Base-by-base conservation (phyloP, 2,329 filamentous ascomycete genomes). In the Hymenoscyphus occultus region DNA sequence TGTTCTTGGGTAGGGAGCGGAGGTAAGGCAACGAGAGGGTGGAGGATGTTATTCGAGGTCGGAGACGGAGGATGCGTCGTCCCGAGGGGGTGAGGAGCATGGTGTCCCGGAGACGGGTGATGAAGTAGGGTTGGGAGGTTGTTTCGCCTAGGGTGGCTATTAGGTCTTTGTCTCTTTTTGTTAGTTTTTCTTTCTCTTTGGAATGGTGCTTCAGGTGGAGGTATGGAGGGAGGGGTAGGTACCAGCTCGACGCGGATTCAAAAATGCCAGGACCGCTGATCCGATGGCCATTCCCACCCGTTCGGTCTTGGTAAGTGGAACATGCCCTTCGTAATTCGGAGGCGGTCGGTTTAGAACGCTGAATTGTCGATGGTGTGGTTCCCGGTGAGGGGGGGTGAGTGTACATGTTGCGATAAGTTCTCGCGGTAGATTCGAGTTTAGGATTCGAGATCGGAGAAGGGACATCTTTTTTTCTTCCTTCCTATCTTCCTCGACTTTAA, bases 141-240 rank as follows among this genome's bases (percentile, higher is more conserved):
- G 93, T 89, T 82, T 99, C 95, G 75, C 93, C 94, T n/a, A 96
- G 86, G 40, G 92, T 86, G 40, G 95, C 95, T 72, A 99, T 96
- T 71, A 99, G 87, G 80, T 99, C 95, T 92, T 51, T 51, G 19
- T 2, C 9, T 22, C 9, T 3, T 14, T 14, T 19, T 51, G 45
- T 51, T 51, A 51, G 45, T 51, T 22, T 22, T 22, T 22, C 22
- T 22, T 22, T 22, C 22, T 22, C 22, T 22, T 22, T 22, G 1
- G 22, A 22, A 22, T 22, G 22, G 22, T 22, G 22, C 22, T 22
- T 22, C 22, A 22, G 1, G 45, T 5, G 42, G 19, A 40, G 56
- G 39, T 59, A 54, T 28, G 59, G 61, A 22, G n/a, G 32, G 12
- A 60, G n/a, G 39, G 13, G 56, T 35, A n/a, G 2, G 48, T 81